These are phyloP conservation scores for Nitzschia palea DNA, from an alignment of 108 stramenopile genomes.

Conservation along the genomic window DNA sequence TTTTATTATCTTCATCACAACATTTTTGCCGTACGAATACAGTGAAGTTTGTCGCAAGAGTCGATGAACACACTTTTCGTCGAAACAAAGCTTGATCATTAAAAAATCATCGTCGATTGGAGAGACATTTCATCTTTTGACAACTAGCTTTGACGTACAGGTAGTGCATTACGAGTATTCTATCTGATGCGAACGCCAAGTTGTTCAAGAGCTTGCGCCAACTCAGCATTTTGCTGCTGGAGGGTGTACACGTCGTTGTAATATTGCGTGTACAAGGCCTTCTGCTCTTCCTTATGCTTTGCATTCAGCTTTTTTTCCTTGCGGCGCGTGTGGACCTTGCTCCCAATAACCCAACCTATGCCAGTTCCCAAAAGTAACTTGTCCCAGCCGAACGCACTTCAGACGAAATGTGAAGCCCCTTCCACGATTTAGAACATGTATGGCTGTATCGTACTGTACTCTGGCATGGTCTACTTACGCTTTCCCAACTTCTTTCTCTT, in stretches of 20 bases:
- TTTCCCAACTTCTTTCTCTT: conserved; percentile 55
- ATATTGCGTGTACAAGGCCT: conserved; percentile 88
- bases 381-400: conserved; percentile 40
- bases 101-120: too few species aligned
- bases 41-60: too few species aligned
- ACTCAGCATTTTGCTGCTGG: conserved; percentile 83
- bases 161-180: too few species aligned
- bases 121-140: too few species aligned
- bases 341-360: conserved; percentile 70
- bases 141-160: too few species aligned
- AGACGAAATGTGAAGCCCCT: too few species aligned
- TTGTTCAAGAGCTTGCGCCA: conserved; percentile 48
- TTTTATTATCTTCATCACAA: too few species aligned
- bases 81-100: too few species aligned
- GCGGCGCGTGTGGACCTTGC: conserved; percentile 68
- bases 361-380: conserved; percentile 52
- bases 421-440: too few species aligned
- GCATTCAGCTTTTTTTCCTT: conserved; percentile 76
- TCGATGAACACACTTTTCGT: too few species aligned
- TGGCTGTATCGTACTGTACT: too few species aligned
- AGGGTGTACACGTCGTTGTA: conserved; percentile 90
- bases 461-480: conserved; percentile 44
- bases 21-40: too few species aligned
- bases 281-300: conserved; percentile 85
- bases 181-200: conserved; percentile 47